phyloP scores from a whole-genome alignment of 192 early-diverging fungal species.

The Physocladia obscura region DNA sequence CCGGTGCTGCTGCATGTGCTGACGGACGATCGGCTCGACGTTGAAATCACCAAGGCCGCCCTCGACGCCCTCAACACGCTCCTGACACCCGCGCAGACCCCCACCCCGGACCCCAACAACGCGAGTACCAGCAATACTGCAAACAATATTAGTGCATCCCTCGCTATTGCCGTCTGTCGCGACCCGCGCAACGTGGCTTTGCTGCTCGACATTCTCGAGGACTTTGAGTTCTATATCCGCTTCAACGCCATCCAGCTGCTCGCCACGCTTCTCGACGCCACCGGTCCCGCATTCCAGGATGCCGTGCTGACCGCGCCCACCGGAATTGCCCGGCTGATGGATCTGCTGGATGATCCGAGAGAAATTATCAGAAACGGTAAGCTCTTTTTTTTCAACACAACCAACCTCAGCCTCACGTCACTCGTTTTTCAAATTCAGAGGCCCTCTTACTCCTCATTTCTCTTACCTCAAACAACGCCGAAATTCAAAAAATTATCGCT shows the following conservation, averaged over 20 bases:
- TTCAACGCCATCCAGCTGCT: conserved; percentile 88
- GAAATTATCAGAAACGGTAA: conserved; percentile 95
- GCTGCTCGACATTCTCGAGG: conserved; percentile 84
- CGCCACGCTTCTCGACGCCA: conserved; percentile 66
- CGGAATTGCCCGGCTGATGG: conserved; percentile 73
- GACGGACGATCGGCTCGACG: conserved; percentile 78
- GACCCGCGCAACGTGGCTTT: conserved; percentile 68
- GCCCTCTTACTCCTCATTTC: conserved; percentile 87
- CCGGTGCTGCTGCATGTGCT: conserved; percentile 72
- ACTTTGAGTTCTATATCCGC: conserved; percentile 93
- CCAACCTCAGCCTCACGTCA: no score
- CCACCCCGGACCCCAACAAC: neutral
- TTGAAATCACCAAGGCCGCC: conserved; percentile 80
- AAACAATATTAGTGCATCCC: neutral
- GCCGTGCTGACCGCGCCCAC: conserved; percentile 80
- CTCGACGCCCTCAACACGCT: conserved; percentile 86
- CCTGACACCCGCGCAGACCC: conserved; percentile 51
- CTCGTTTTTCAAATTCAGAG: conserved; percentile 58
- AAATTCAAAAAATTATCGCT: conserved; percentile 98
- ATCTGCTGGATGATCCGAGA: conserved; percentile 86
- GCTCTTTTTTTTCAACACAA: neutral
- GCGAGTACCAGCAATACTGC: neutral
- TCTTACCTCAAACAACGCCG: conserved; percentile 87
- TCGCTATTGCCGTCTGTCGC: conserved; percentile 15
- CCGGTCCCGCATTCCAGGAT: conserved; percentile 69